These are phyloP conservation scores for Emmonsiellopsis sp. DNA, from an alignment of 2,329 filamentous ascomycete species.

Conservation along the genomic window DNA sequence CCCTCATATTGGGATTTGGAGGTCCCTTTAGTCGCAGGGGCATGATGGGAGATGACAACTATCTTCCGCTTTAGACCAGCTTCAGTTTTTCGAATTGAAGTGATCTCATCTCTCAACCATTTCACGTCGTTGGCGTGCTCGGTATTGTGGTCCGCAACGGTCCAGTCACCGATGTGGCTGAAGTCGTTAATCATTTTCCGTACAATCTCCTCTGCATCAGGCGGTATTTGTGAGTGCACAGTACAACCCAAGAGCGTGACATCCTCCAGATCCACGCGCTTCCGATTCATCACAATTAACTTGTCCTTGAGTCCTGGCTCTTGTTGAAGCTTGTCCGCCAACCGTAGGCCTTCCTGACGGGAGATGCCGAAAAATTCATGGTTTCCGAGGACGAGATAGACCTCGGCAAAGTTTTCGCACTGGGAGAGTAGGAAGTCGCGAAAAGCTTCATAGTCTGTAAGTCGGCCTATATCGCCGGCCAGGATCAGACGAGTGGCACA, in stretches of 20 bases:
- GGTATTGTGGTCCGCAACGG: slow-evolving; percentile 39
- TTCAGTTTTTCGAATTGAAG: slow-evolving; percentile 6
- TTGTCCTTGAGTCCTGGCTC: slow-evolving; percentile 12
- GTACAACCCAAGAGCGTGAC: slow-evolving; percentile 48
- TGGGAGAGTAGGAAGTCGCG: slow-evolving; percentile 19
- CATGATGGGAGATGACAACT: slow-evolving; percentile 48
- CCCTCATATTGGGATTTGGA: slow-evolving; percentile 39
- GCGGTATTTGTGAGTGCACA: slow-evolving; percentile 44
- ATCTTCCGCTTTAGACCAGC: slow-evolving; percentile 16
- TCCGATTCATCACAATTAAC: slow-evolving; percentile 16
- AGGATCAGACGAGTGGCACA: slow-evolving; percentile 27
- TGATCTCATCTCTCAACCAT: slow-evolving; percentile 40
- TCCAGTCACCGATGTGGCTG: slow-evolving; percentile 43
- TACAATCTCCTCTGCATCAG: slow-evolving; percentile 31
- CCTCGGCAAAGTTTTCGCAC: slow-evolving; percentile 17
- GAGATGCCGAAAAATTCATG: slow-evolving; percentile 30
- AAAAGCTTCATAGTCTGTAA: slow-evolving; percentile 16
- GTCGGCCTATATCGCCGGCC: slow-evolving; percentile 32
- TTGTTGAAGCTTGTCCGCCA: slow-evolving; percentile 12
- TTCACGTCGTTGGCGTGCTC: slow-evolving; percentile 39
- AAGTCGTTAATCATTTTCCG: slow-evolving; percentile 44
- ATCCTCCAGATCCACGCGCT: slow-evolving; percentile 13
- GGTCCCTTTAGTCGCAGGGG: slow-evolving; percentile 39
- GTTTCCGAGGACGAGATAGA: slow-evolving; percentile 28
- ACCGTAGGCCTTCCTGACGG: slow-evolving; percentile 13